Evolutionary conservation across 2,329 filamentous ascomycete genomes (phyloP), one percentile per base, ranked within the genome.

Genomic region (Uncinocarpus reesii): DNA sequence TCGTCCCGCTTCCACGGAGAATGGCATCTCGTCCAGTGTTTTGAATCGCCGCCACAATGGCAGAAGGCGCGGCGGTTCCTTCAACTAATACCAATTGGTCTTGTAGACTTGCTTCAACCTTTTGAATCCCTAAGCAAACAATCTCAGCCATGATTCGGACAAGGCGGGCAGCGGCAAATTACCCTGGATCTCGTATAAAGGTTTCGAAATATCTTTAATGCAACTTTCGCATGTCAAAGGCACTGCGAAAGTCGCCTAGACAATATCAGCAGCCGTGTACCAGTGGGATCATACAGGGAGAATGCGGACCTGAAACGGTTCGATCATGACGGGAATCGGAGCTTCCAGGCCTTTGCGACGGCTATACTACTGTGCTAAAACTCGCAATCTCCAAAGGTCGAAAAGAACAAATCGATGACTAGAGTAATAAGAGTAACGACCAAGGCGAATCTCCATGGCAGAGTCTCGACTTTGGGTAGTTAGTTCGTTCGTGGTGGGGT

Each of bases 21-120:
- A 98, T 95, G 38, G 90, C 90, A 77, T 96, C 90, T 60, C 88
- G 80, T 45, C 92, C 92, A 7, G 89, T 95, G 37, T 77, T 75
- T 70, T 95, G 85, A 55, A 96, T 94, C 6, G 90, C 84, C 53
- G 81, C 74, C 24, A 95, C 88, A 55, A 96, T 94, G 38, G 83
- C 78, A 46, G 89, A 95, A 13, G 92, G 92, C 16, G 92, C 80
- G 56, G 86, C 86, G 54, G 86, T 95, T 57, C 92, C 90, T 66
- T 92, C 83, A 32, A 95, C 79, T 13, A 83, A 80, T 28, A 96
- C 79, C 38, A 94, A 71, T 68, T 95, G 89, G 52, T 90, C 80
- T 62, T 85, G 75, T 43, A 96, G 74, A 63, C 85, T 84, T 56
- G 83, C 87, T 52, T 90, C 79, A 47, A 96, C 82, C 59, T 86